Evolutionary conservation across 768 basidiomycete species (phyloP).

Genomic region (Peribolospora baueri): DNA sequence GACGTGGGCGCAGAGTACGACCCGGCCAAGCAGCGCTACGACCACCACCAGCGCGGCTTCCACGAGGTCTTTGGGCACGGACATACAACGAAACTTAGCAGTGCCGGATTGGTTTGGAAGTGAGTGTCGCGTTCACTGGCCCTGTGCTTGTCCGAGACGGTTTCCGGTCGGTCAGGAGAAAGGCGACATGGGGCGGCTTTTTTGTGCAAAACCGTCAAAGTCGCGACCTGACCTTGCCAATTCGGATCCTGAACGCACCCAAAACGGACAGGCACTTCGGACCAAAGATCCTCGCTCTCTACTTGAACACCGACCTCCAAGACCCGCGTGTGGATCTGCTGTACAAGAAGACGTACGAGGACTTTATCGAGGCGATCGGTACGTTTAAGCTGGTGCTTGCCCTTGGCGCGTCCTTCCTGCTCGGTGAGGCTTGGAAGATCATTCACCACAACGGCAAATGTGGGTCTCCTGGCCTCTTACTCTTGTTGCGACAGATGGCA

Average conservation of each 20-base stretch:
- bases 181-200: no score
- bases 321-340: slow-evolving; percentile 45
- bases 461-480: background rate
- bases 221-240: background rate
- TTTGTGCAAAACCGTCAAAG: background rate
- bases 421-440: background rate
- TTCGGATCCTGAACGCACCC: no score
- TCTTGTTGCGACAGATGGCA: slow-evolving; percentile 28
- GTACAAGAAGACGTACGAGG: slow-evolving; percentile 80
- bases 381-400: background rate
- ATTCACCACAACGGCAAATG: background rate
- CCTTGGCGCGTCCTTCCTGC: slow-evolving; percentile 7
- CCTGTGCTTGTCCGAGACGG: no score
- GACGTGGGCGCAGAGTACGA: slow-evolving; percentile 85
- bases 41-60: slow-evolving; percentile 93
- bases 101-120: slow-evolving; percentile 92
- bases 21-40: slow-evolving; percentile 48
- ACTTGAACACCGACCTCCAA: slow-evolving; percentile 27
- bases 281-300: slow-evolving; percentile 50
- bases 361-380: slow-evolving; percentile 75
- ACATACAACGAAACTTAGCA: slow-evolving; percentile 67
- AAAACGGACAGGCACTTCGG: slow-evolving; percentile 8
- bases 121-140: slow-evolving; percentile 19
- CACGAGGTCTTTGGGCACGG: slow-evolving; percentile 68
- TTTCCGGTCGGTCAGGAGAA: no score